Base-by-base conservation (phyloP, 73 alveolate species). In the Paramecium primaurelia region DNA sequence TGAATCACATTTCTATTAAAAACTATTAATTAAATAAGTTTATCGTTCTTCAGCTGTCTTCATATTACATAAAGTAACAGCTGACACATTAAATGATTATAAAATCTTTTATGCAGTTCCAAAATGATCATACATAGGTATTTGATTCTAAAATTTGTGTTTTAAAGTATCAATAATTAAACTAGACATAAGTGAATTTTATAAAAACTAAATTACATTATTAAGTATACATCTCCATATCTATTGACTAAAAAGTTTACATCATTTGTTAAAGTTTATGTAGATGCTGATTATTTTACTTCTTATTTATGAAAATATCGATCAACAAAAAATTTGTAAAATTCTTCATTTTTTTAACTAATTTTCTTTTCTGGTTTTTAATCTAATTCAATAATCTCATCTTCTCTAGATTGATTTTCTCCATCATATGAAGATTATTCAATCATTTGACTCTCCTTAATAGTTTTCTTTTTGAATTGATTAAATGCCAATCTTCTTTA, bases 31-130 rank as follows among this genome's bases (percentile, higher is more conserved):
- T 22, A 54, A 18, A 6, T 54, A 54, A 3, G 69, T 8, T 54
- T n/a, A 5, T 54, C 32, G 18, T 18, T 54, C 69, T 18, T 16
- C 69, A 6, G 69, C 11, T 18, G 69, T 16, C 20, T 25, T 42
- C 49, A 80, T 32, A 80, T 80, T 80, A 25, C 64, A 40, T 11
- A 80, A 49, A 26, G 28, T 45, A 20, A 80, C 91, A 44, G 91
- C 77, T 25, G 91, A 80, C 1, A 80, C 58, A 47, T 49, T 80
- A 47, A 80, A 80, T 11, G 47, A 42, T 45, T 49, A 22, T 14
- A 80, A 44, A 26, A 80, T 80, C 26, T 80, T 80, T 49, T 80
- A 80, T 5, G 91, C 91, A 10, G 91, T 80, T 11, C 91, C 91
- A 80, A 45, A 80, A 80, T 80, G 91, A 49, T 80, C 91, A 80